Evolutionary conservation across 768 basidiomycete species (phyloP), one percentile per base, ranked within the genome.

Genomic region (Phanerochaete carnosa): DNA sequence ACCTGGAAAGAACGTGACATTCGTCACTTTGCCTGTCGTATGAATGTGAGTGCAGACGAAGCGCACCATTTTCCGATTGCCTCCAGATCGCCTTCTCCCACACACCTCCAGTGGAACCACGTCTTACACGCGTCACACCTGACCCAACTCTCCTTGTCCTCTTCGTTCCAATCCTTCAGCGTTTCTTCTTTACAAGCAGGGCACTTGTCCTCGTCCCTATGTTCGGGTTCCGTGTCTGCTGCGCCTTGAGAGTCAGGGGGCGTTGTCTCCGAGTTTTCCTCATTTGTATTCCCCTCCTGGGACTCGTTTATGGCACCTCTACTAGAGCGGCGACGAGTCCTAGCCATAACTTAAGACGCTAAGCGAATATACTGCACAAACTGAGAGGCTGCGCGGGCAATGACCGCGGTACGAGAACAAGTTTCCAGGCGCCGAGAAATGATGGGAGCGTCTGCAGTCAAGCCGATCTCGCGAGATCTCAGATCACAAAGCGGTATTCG

Each of bases 51-150:
- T 46, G 37, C 5, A 26, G 30, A 9, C 23, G 43, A 37, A 51
- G 71, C 84, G 65, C 67, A 89, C 91, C 89, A 92, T 79, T 89
- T 92, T 71, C 91, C 89, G 60, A 94, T 83, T 15, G 79, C 78
- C 35, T 86, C 84, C 12, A 88, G 78, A 62, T 87, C 86, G 39
- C 79, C 80, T 46, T 85, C 81, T 26, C 89, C 88, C 15, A 83
- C 88, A 73, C 91, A 93, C 60, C 82, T 77, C 89, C 90, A 94
- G 69, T 93, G 90, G 70, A 85, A 93, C 91, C 90, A 93, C 30
- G 77, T 81, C 73, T 87, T 88, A 77, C 90, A 92, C 23, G 81
- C 80, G 67, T 93, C 92, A 70, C 93, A 95, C 63, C 85, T 76
- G 58, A 94, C 85, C 93, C 92, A 95, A 66, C 77, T 84, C 64